These are phyloP conservation scores for Clavulina sp. DNA, from an alignment of 768 basidiomycete genomes.

Conservation along the genomic window DNA sequence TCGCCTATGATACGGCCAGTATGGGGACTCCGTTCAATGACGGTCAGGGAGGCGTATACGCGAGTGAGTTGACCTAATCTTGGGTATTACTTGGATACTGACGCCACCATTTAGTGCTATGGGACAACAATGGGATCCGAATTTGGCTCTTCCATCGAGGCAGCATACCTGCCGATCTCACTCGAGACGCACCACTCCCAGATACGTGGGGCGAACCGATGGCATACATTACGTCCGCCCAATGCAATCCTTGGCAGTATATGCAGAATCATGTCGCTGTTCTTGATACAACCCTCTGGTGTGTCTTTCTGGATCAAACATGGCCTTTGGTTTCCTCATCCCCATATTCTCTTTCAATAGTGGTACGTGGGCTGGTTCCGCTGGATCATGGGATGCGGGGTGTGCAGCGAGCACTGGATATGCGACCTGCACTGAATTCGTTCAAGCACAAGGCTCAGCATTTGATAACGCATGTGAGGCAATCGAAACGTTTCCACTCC, in stretches of 20 bases:
- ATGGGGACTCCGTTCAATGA: slow-evolving; percentile 78
- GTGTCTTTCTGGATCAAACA: slow-evolving; percentile 12
- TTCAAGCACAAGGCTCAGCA: slow-evolving; percentile 50
- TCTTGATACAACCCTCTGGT: slow-evolving; percentile 80
- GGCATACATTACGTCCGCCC: slow-evolving; percentile 36
- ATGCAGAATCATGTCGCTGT: slow-evolving; percentile 21
- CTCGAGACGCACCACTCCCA: slow-evolving; percentile 53
- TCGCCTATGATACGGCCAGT: slow-evolving; percentile 37
- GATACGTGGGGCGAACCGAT: slow-evolving; percentile 56
- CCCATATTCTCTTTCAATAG: slow-evolving; percentile 14
- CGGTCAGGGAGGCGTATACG: slow-evolving; percentile 78
- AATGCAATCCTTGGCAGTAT: slow-evolving; percentile 22
- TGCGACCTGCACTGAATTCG: slow-evolving; percentile 62
- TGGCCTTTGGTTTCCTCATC: not conserved
- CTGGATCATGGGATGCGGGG: slow-evolving; percentile 57
- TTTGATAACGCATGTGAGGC: slow-evolving; percentile 64
- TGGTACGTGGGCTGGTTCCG: slow-evolving; percentile 69
- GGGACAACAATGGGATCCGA: slow-evolving; percentile 58
- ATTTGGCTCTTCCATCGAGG: slow-evolving; percentile 69
- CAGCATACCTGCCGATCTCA: slow-evolving; percentile 62
- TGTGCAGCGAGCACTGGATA: slow-evolving; percentile 73
- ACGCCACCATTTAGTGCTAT: slow-evolving; percentile 28
- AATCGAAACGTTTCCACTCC: slow-evolving; percentile 2
- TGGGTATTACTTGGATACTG: not conserved
- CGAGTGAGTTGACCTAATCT: slow-evolving; percentile 20